Conservation (phyloP, 768 basidiomycete species). For the Russula sp. region DNA sequence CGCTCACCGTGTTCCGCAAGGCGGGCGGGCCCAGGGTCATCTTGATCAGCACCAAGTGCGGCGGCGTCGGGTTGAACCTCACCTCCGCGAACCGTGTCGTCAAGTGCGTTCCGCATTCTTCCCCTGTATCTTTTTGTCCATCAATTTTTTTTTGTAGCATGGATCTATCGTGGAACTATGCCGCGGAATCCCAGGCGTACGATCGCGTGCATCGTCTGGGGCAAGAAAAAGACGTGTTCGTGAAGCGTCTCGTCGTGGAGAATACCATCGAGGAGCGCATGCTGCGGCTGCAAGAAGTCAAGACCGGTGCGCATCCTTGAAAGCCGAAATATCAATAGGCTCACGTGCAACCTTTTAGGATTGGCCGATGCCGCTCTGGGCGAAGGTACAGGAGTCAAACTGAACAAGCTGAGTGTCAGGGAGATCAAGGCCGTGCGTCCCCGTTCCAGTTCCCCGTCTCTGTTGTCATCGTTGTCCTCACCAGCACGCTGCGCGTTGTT, state of each 20-base stretch:
- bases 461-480: neutral
- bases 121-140: neutral
- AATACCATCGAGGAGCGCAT: slow-evolving; percentile 75
- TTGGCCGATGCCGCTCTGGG: slow-evolving; percentile 65
- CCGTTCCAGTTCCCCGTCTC: neutral
- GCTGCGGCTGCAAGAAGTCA: slow-evolving; percentile 60
- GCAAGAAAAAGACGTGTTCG: slow-evolving; percentile 59
- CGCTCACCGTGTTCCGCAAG: slow-evolving; percentile 47
- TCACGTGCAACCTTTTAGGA: slow-evolving; percentile 29
- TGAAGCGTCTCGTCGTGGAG: slow-evolving; percentile 59
- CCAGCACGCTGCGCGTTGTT: neutral
- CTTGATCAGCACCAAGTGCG: slow-evolving; percentile 60
- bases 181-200: slow-evolving; percentile 60
- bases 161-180: slow-evolving; percentile 71
- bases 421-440: slow-evolving; percentile 54
- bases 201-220: slow-evolving; percentile 60
- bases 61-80: slow-evolving; percentile 62
- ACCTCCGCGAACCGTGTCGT: slow-evolving; percentile 63
- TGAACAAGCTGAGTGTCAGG: slow-evolving; percentile 60
- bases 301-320: slow-evolving; percentile 41
- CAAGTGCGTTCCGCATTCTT: slow-evolving; percentile 35
- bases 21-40: slow-evolving; percentile 53
- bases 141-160: slow-evolving; percentile 35
- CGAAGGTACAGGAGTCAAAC: slow-evolving; percentile 53
- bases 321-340: neutral